Evolutionary conservation across 2,329 filamentous ascomycete species (phyloP).

Genomic region (Seiridium cupressi): DNA sequence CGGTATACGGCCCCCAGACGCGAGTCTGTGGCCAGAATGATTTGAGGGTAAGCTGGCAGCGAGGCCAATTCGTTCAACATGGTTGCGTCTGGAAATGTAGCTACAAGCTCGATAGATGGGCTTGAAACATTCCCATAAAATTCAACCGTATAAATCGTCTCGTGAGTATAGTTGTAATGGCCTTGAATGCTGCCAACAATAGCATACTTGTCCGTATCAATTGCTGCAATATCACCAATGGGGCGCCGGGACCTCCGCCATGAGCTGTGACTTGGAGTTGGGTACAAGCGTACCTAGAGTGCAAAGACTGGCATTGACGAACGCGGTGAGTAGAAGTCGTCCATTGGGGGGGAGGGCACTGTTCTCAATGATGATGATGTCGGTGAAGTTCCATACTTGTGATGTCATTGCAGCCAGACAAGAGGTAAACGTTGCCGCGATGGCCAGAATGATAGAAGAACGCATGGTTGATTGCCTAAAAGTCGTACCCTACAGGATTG

Average conservation of each 20-base stretch:
- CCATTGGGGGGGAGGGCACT: slow-evolving; percentile 1
- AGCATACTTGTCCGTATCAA: slow-evolving; percentile 4
- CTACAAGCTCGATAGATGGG: slow-evolving; percentile 8
- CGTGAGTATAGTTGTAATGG: slow-evolving; percentile 12
- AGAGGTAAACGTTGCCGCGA: background rate
- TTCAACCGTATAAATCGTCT: slow-evolving; percentile 14
- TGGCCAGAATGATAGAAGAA: background rate
- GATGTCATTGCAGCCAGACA: background rate
- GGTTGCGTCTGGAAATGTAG: slow-evolving; percentile 10
- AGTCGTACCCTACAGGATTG: background rate
- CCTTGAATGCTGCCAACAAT: slow-evolving; percentile 9
- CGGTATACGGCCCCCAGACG: slow-evolving; percentile 10
- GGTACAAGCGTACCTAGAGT: background rate
- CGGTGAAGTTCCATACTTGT: background rate
- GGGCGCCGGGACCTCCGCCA: background rate
- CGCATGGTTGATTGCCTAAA: background rate
- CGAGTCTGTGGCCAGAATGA: slow-evolving; percentile 11
- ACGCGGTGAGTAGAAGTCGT: slow-evolving; percentile 2
- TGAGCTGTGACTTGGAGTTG: background rate
- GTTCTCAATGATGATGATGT: slow-evolving; percentile 6
- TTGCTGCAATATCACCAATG: background rate
- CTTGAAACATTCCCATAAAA: slow-evolving; percentile 6
- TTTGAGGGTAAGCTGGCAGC: slow-evolving; percentile 6
- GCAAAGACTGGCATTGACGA: slow-evolving; percentile 1
- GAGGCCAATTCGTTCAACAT: slow-evolving; percentile 14